Percentiles rank a stretch among this genome's conserved stretches.
Evolutionary conservation across 257 asterid species (phyloP).

Genomic region (Solanum neorickii): DNA sequence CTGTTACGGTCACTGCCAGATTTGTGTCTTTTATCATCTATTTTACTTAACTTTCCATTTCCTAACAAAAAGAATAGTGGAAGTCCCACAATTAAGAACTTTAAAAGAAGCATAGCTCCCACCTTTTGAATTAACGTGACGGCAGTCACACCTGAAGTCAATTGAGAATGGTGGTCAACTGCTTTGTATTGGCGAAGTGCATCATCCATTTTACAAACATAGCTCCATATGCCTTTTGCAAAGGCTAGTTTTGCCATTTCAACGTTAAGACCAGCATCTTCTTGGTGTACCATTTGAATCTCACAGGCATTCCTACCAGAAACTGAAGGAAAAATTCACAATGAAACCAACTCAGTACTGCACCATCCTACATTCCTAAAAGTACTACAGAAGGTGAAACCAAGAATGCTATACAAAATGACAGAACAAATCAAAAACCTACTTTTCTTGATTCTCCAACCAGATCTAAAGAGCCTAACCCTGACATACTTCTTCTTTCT

Average conservation of each 20-base stretch:
- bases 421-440: constrained; percentile 15
- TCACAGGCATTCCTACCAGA: constrained; percentile 86
- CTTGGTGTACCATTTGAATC: constrained; percentile 90
- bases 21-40: not conserved
- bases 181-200: constrained; percentile 59
- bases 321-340: constrained; percentile 29
- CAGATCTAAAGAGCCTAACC: constrained; percentile 69
- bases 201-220: constrained; percentile 64
- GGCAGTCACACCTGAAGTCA: constrained; percentile 18
- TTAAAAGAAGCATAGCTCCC: not conserved
- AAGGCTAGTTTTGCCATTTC: constrained; percentile 82
- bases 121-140: constrained; percentile 50
- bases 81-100: not conserved
- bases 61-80: not conserved
- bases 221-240: constrained; percentile 85
- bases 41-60: not conserved
- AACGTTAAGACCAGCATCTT: constrained; percentile 81
- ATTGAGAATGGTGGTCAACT: constrained; percentile 15
- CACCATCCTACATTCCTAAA: not conserved
- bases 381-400: not conserved
- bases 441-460: constrained; percentile 96
- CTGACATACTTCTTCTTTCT: constrained; percentile 50
- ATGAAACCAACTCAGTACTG: not conserved
- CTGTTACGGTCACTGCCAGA: not conserved
- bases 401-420: not conserved